phyloP scores from a whole-genome alignment of 139 green algal species.

The Chlorella vulgaris region DNA sequence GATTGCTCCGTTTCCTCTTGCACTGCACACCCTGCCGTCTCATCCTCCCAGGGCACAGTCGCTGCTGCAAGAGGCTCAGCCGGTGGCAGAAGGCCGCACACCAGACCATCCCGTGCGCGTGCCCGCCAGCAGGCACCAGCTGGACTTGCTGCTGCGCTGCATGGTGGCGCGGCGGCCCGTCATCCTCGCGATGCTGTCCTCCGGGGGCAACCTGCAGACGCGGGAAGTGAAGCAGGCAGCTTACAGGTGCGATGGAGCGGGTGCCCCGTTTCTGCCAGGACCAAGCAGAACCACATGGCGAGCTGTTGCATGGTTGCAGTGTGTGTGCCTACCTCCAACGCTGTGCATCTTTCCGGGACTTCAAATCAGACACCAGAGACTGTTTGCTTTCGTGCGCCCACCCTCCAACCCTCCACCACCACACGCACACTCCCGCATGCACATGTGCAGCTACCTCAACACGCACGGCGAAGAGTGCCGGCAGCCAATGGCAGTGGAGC shows the following conservation, averaged over 20 bases:
- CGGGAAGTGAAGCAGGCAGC: slow-evolving; percentile 1
- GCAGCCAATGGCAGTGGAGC: not conserved
- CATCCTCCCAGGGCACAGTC: slow-evolving; percentile 19
- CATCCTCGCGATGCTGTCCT: not conserved
- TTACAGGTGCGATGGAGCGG: not conserved
- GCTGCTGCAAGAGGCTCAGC: slow-evolving; percentile 33
- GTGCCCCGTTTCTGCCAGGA: not conserved
- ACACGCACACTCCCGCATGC: not conserved
- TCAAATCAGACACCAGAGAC: not conserved
- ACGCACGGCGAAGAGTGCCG: slow-evolving; percentile 19
- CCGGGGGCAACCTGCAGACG: not conserved
- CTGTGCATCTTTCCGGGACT: not conserved
- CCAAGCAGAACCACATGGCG: not conserved
- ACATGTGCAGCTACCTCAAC: slow-evolving; percentile 38
- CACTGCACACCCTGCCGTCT: not conserved
- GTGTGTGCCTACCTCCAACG: not conserved
- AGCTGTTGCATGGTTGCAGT: not conserved
- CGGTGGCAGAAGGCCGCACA: not conserved
- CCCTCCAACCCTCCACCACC: not conserved
- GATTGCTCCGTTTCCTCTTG: not conserved
- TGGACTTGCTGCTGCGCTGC: slow-evolving; percentile 4
- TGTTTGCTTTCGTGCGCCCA: too few species aligned
- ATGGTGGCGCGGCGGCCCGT: not conserved
- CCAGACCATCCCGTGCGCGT: slow-evolving; percentile 5
- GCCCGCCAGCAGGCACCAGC: not conserved